These are phyloP conservation scores for Tulasnella sp. DNA, from an alignment of 768 basidiomycete species.

Conservation along the genomic window DNA sequence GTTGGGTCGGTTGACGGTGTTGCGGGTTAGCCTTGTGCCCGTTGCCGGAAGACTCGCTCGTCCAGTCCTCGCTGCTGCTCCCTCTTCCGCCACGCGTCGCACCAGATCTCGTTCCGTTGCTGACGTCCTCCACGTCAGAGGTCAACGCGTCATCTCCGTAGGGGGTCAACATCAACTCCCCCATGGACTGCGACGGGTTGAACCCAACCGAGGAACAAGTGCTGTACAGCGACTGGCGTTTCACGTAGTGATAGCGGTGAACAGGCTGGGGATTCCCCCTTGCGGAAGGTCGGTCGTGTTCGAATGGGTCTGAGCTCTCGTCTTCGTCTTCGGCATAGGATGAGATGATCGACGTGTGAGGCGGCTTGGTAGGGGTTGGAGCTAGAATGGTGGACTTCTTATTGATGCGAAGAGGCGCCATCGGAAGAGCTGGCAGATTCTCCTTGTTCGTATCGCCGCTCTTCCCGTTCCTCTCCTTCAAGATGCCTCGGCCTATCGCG, in stretches of 20 bases:
- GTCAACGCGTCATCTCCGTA: conserved; percentile 18
- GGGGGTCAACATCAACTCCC: conserved; percentile 23
- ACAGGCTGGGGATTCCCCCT: background rate
- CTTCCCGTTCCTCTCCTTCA: background rate
- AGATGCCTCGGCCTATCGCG: conserved; percentile 6
- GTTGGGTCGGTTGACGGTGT: background rate
- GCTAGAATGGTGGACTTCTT: background rate
- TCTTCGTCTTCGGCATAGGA: background rate
- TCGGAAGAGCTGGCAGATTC: background rate
- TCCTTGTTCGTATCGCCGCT: conserved; percentile 11
- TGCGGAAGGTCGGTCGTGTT: background rate
- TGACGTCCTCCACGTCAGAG: conserved; percentile 4
- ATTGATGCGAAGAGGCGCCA: conserved; percentile 14
- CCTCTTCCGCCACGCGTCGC: background rate
- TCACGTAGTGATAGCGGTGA: background rate
- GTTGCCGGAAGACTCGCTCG: background rate
- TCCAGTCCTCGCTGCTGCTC: background rate
- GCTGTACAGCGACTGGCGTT: background rate
- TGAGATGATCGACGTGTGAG: background rate
- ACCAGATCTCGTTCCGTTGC: background rate
- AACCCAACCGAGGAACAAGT: background rate
- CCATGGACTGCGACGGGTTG: conserved; percentile 20
- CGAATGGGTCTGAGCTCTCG: background rate
- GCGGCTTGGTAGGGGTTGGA: background rate
- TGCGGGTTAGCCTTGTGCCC: background rate